Evolutionary conservation across 1,284 basidiomycete genomes (phyloP).

Genomic region (Peniophora sp.): DNA sequence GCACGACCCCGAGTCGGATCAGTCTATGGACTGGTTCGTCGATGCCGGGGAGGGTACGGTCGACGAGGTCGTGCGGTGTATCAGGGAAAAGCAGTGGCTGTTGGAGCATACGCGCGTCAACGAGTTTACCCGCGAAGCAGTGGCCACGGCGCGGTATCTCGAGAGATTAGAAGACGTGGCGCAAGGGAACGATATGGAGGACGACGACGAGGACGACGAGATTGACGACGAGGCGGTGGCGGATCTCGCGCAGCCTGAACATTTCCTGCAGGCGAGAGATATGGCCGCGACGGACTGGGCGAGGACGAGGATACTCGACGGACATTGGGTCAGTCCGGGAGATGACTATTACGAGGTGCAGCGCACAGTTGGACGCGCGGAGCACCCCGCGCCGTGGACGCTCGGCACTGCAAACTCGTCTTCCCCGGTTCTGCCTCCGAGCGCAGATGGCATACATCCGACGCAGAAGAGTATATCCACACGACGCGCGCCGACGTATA

Average conservation of each 20-base stretch:
- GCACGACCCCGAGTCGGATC: constrained; percentile 61
- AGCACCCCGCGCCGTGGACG: constrained; percentile 65
- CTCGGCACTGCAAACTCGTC: constrained; percentile 39
- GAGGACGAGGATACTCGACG: constrained; percentile 59
- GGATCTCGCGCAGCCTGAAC: constrained; percentile 49
- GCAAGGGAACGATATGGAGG: constrained; percentile 37
- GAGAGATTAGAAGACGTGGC: constrained; percentile 29
- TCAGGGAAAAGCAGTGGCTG: constrained; percentile 65
- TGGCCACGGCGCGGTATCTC: constrained; percentile 46
- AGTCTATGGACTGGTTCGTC: constrained; percentile 54
- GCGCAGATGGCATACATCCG: constrained; percentile 40
- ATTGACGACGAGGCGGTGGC: constrained; percentile 44
- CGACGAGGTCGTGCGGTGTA: constrained; percentile 47
- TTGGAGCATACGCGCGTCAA: constrained; percentile 52
- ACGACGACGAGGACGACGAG: constrained; percentile 49
- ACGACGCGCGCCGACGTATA: constrained; percentile 21
- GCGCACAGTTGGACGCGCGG: constrained; percentile 35
- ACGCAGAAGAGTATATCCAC: constrained; percentile 23
- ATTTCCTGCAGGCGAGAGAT: constrained; percentile 49
- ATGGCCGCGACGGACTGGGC: constrained; percentile 69
- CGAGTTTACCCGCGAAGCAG: constrained; percentile 57
- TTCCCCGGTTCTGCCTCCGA: constrained; percentile 27
- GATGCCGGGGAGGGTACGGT: constrained; percentile 67
- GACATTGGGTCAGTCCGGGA: constrained; percentile 64
- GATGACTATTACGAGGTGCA: constrained; percentile 52